Conservation (phyloP, 2,329 filamentous ascomycete species). For the Colletotrichum spaethianum region DNA sequence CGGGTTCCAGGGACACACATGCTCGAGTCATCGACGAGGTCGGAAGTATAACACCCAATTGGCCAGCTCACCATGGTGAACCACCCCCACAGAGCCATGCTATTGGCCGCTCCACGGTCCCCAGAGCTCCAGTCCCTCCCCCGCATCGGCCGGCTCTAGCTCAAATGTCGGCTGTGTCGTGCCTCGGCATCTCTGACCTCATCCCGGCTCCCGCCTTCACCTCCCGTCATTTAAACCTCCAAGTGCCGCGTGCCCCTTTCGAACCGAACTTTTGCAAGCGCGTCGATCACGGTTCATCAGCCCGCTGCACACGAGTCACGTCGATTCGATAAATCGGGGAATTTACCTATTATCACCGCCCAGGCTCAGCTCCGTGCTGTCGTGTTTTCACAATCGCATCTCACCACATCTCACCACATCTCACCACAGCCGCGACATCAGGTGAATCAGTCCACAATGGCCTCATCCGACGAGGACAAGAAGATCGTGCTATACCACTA, state of each 20-base stretch:
- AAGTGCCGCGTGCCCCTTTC: neutral
- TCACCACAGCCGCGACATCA: neutral
- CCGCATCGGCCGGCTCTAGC: neutral
- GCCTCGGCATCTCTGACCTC: conserved; percentile 34
- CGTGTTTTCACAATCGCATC: neutral
- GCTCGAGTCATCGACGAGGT: neutral
- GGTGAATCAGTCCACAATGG: conserved; percentile 14
- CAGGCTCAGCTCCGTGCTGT: neutral
- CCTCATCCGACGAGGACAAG: conserved; percentile 7
- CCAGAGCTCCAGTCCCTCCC: neutral
- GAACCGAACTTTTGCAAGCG: neutral
- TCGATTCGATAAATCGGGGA: neutral
- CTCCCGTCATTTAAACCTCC: conserved; percentile 13
- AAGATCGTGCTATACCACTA: conserved; percentile 77
- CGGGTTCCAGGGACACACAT: neutral
- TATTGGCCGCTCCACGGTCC: neutral
- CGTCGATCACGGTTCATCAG: neutral
- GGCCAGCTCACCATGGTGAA: conserved; percentile 10
- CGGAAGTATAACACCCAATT: conserved; percentile 38
- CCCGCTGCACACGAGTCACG: neutral
- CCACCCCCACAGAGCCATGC: neutral
- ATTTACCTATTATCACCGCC: neutral
- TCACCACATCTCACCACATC: neutral
- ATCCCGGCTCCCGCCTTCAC: neutral
- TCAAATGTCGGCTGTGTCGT: neutral